phyloP scores from a whole-genome alignment of 495 filamentous ascomycete species.

The Neurospora sp. region DNA sequence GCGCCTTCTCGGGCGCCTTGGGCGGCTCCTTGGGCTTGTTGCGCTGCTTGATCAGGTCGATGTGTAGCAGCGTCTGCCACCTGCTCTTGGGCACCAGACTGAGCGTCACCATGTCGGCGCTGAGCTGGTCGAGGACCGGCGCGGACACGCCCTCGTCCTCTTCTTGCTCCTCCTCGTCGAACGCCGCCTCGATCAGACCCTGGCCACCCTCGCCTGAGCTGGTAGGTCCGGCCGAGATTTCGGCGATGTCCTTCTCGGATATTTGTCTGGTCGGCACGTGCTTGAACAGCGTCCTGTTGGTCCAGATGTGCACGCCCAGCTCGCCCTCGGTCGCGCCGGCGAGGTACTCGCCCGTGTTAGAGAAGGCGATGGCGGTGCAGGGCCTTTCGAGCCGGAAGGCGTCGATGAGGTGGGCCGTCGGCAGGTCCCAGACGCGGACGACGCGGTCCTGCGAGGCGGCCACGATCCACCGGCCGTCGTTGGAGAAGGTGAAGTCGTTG shows the following conservation, averaged over 20 bases:
- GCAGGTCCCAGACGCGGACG: conserved; percentile 88
- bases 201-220: conserved; percentile 76
- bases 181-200: conserved; percentile 54
- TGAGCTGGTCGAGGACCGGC: conserved; percentile 61
- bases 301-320: conserved; percentile 90
- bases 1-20: conserved; percentile 85
- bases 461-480: conserved; percentile 88
- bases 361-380: conserved; percentile 78
- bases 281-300: conserved; percentile 79
- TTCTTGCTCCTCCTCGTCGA: conserved; percentile 38
- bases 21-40: conserved; percentile 91
- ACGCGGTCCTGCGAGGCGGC: conserved; percentile 74
- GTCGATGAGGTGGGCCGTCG: conserved; percentile 90
- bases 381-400: conserved; percentile 63
- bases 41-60: conserved; percentile 81
- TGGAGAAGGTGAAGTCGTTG: conserved; percentile 83
- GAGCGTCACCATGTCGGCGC: conserved; percentile 69
- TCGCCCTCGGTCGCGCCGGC: conserved; percentile 76
- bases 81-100: conserved; percentile 77
- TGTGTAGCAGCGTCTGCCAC: conserved; percentile 88
- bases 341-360: conserved; percentile 80
- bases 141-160: conserved; percentile 37
- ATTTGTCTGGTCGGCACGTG: conserved; percentile 77
- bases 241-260: conserved; percentile 57
- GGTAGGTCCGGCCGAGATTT: conserved; percentile 49